phyloP scores from a whole-genome alignment of 2,329 filamentous ascomycete species.

The Didymosphaeria variabile region DNA sequence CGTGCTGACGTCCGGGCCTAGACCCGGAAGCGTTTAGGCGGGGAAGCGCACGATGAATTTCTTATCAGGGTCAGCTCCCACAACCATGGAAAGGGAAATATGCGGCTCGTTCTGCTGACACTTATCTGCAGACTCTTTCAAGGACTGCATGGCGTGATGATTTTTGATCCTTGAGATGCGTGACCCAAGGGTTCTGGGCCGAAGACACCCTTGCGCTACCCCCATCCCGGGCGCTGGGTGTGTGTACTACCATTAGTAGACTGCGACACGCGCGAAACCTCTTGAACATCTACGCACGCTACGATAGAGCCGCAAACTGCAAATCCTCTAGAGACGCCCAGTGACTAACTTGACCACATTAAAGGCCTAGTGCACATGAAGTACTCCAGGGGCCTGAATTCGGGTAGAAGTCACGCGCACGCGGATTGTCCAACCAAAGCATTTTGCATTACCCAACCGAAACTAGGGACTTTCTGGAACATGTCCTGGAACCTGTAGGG shows the following conservation, averaged over 20 bases:
- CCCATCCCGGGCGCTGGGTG: not conserved
- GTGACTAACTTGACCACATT: no score
- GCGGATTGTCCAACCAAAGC: no score
- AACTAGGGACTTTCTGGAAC: not conserved
- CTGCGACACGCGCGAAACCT: not conserved
- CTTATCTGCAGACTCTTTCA: slow-evolving; percentile 3
- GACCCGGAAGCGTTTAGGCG: not conserved
- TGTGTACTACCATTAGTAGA: no score
- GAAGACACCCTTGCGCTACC: not conserved
- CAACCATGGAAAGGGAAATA: slow-evolving; percentile 12
- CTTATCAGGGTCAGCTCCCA: slow-evolving; percentile 8
- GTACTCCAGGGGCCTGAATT: no score
- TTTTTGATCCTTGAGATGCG: not conserved
- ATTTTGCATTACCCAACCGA: no score
- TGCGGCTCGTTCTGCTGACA: not conserved
- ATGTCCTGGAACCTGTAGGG: not conserved
- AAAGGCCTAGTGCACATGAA: no score
- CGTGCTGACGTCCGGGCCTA: slow-evolving; percentile 6
- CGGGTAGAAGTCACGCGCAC: no score
- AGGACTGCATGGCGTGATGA: not conserved
- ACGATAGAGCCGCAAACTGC: not conserved
- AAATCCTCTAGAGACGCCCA: not conserved
- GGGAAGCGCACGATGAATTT: not conserved
- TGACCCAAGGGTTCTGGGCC: not conserved
- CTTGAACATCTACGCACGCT: not conserved